phyloP scores from a whole-genome alignment of 2,329 filamentous ascomycete species.

The Penicillium crustosum region DNA sequence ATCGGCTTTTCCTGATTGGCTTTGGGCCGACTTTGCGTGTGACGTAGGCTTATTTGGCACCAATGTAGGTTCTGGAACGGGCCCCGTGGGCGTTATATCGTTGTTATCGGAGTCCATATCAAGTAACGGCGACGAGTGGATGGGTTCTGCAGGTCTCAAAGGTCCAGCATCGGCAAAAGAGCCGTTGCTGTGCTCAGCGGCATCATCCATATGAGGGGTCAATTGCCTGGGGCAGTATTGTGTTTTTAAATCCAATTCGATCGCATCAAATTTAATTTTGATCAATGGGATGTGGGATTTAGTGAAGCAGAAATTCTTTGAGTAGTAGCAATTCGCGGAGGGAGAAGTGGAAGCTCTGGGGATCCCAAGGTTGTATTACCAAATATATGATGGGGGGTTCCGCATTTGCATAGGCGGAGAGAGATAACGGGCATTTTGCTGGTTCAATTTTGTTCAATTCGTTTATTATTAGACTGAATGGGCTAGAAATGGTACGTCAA shows the following conservation, averaged over 20 bases:
- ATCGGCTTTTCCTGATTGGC: conserved; percentile 22
- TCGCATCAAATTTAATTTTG: not conserved
- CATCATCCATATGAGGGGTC: conserved; percentile 20
- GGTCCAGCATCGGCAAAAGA: conserved; percentile 43
- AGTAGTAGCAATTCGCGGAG: not conserved
- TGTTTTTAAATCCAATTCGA: not conserved
- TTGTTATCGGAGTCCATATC: conserved; percentile 16
- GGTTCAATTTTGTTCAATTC: not conserved
- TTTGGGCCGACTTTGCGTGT: conserved; percentile 16
- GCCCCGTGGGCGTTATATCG: conserved; percentile 9
- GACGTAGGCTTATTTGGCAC: conserved; percentile 11
- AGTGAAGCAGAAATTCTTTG: not conserved
- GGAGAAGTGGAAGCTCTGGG: not conserved
- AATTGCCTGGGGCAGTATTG: not conserved
- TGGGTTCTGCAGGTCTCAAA: conserved; percentile 18
- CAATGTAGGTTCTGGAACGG: not conserved
- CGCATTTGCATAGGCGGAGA: conserved; percentile 12
- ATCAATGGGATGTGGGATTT: not conserved
- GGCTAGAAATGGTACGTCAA: not conserved
- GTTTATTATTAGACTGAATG: not conserved
- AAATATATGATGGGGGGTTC: conserved; percentile 4
- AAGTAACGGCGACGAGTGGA: conserved; percentile 1
- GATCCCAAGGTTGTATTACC: conserved; percentile 2
- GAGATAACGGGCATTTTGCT: not conserved
- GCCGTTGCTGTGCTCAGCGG: conserved; percentile 24